A percentile compares a stretch with the other conserved stretches of the same genome.
phyloP scores from a whole-genome alignment of 257 asterid genomes.

The Gynochthodes officinalis region DNA sequence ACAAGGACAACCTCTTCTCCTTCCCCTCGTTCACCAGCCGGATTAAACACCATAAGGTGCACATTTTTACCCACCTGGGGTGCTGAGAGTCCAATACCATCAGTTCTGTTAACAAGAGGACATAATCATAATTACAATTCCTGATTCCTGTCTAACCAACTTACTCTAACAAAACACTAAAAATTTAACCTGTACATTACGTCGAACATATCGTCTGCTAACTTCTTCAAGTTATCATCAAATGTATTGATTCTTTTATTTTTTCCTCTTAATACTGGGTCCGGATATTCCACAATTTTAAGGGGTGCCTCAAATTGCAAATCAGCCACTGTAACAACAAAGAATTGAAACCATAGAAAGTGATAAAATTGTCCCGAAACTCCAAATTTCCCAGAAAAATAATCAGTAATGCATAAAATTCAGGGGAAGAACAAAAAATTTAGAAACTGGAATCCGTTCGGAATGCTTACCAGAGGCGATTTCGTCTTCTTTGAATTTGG shows the following conservation, averaged over 20 bases:
- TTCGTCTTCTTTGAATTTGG: conserved; percentile 35
- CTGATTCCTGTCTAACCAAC: too few species aligned
- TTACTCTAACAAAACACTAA: too few species aligned
- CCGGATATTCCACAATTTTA: conserved; percentile 69
- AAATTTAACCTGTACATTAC: conserved; percentile 74
- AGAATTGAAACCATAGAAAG: neutral
- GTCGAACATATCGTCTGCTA: conserved; percentile 88
- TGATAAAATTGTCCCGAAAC: neutral
- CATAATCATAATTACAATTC: too few species aligned
- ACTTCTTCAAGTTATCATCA: conserved; percentile 68
- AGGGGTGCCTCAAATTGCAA: conserved; percentile 61
- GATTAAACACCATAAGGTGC: conserved; percentile 92
- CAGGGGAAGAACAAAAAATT: too few species aligned
- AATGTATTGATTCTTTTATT: conserved; percentile 60
- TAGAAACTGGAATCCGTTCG: neutral
- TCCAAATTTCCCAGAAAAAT: neutral
- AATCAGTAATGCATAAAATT: neutral
- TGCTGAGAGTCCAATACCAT: conserved; percentile 93
- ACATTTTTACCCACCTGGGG: conserved; percentile 94
- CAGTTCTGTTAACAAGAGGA: conserved; percentile 61
- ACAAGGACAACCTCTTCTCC: conserved; percentile 91
- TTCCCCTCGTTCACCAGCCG: conserved; percentile 73
- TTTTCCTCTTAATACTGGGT: conserved; percentile 75
- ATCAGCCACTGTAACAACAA: conserved; percentile 60
- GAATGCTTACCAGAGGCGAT: conserved; percentile 59